Percentiles rank a stretch among this genome's conserved stretches.
Evolutionary conservation across 2,329 filamentous ascomycete species (phyloP).

Genomic region (Eutypa lata): DNA sequence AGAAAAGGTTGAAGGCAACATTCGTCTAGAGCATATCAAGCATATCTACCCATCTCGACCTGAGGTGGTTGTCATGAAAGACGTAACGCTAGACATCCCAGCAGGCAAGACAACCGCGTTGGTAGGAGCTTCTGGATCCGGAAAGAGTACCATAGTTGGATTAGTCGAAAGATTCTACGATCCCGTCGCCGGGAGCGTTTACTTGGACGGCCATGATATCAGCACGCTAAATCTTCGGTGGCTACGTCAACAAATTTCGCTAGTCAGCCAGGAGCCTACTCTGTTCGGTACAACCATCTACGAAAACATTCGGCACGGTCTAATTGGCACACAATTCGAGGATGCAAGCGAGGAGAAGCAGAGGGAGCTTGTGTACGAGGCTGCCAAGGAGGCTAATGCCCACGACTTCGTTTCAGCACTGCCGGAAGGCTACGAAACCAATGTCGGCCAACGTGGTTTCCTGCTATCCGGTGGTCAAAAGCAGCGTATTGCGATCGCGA

Average conservation of each 20-base stretch:
- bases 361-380: slow-evolving; percentile 69
- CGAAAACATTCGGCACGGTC: slow-evolving; percentile 84
- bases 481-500: slow-evolving; percentile 91
- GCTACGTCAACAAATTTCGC: slow-evolving; percentile 86
- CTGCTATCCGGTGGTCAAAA: slow-evolving; percentile 93
- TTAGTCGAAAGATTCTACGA: slow-evolving; percentile 93
- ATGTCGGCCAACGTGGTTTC: slow-evolving; percentile 94
- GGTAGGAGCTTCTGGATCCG: slow-evolving; percentile 90
- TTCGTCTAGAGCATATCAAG: slow-evolving; percentile 79
- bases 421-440: slow-evolving; percentile 86
- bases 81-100: slow-evolving; percentile 74
- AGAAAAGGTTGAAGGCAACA: slow-evolving; percentile 68
- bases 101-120: slow-evolving; percentile 90
- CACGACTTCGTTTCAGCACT: slow-evolving; percentile 84
- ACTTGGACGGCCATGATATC: slow-evolving; percentile 81
- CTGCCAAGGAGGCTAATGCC: slow-evolving; percentile 87
- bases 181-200: slow-evolving; percentile 74
- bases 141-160: slow-evolving; percentile 92
- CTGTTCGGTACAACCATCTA: slow-evolving; percentile 88
- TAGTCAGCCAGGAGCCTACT: slow-evolving; percentile 91
- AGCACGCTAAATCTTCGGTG: slow-evolving; percentile 80
- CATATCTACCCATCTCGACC: slow-evolving; percentile 94
- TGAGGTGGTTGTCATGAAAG: slow-evolving; percentile 84
- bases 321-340: slow-evolving; percentile 81
- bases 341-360: slow-evolving; percentile 64